Percentiles rank a stretch among this genome's conserved stretches.
Evolutionary conservation across 2,329 filamentous ascomycete genomes (phyloP).

Genomic region (Ceratocystis huliohia): DNA sequence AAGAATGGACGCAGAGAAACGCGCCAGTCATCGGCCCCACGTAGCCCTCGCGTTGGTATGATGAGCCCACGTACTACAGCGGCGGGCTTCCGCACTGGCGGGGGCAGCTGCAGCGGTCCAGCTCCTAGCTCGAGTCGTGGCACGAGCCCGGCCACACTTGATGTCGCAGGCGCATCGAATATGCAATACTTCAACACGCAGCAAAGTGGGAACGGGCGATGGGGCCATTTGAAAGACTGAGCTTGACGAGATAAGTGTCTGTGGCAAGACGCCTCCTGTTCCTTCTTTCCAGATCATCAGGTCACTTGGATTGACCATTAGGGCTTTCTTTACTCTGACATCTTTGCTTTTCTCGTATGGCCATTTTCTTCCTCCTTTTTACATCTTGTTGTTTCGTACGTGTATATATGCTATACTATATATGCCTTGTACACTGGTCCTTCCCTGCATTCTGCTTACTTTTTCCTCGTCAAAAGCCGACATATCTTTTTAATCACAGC

Average conservation of each 20-base stretch:
- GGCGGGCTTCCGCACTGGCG: no score
- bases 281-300: background rate
- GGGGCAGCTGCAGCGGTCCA: conserved; percentile 16
- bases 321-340: background rate
- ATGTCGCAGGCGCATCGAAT: conserved; percentile 26
- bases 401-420: no score
- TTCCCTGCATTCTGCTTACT: background rate
- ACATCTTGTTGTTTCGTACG: background rate
- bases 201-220: conserved; percentile 31
- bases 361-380: conserved; percentile 6
- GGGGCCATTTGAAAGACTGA: conserved; percentile 35
- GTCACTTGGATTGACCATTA: conserved; percentile 15
- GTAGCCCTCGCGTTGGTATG: conserved; percentile 42
- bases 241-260: background rate
- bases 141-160: conserved; percentile 36
- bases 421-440: background rate
- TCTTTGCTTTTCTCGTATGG: conserved; percentile 6
- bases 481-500: background rate
- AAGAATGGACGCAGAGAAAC: conserved; percentile 44
- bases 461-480: background rate
- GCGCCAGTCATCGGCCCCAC: conserved; percentile 43
- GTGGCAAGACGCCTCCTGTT: background rate
- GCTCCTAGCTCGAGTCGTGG: conserved; percentile 35
- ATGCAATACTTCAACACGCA: conserved; percentile 32
- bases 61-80: conserved; percentile 37